Evolutionary conservation across 306 rosid species (phyloP).

Genomic region (Cicer judaicum): DNA sequence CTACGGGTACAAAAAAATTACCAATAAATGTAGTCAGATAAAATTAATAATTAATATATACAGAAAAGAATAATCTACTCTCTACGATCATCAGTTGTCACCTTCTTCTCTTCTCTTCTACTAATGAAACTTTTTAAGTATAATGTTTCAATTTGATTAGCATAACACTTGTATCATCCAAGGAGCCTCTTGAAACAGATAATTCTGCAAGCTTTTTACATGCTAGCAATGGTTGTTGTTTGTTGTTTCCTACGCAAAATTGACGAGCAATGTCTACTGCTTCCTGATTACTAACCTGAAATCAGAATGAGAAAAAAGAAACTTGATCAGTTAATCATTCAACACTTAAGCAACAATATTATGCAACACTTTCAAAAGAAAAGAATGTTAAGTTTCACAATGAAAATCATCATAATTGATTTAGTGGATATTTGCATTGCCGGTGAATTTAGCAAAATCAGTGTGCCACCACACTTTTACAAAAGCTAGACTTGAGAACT

Average conservation of each 20-base stretch:
- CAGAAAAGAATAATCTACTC: slow-evolving; percentile 52
- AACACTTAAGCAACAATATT: background rate
- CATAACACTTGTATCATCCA: slow-evolving; percentile 87
- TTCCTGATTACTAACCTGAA: slow-evolving; percentile 88
- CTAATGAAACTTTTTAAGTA: slow-evolving; percentile 43
- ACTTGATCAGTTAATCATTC: slow-evolving; percentile 25
- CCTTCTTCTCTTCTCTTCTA: slow-evolving; percentile 25
- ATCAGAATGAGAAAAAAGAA: slow-evolving; percentile 31
- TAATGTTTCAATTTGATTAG: slow-evolving; percentile 63
- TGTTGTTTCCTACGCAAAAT: slow-evolving; percentile 54
- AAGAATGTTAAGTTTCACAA: background rate
- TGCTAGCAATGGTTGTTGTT: slow-evolving; percentile 62
- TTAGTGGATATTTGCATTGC: background rate
- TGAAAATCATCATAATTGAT: background rate
- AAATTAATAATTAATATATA: slow-evolving; percentile 38
- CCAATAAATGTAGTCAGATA: slow-evolving; percentile 39
- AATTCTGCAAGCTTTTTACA: slow-evolving; percentile 84
- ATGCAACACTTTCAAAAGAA: background rate
- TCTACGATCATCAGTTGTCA: slow-evolving; percentile 30
- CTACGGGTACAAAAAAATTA: slow-evolving; percentile 37
- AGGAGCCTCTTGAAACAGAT: slow-evolving; percentile 76
- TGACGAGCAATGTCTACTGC: slow-evolving; percentile 85
- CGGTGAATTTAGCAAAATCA: background rate
- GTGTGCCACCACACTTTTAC: background rate
- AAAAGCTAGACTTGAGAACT: background rate